These are phyloP conservation scores for Apiospora malaysiana DNA, from an alignment of 2,329 filamentous ascomycete species.

Conservation along the genomic window DNA sequence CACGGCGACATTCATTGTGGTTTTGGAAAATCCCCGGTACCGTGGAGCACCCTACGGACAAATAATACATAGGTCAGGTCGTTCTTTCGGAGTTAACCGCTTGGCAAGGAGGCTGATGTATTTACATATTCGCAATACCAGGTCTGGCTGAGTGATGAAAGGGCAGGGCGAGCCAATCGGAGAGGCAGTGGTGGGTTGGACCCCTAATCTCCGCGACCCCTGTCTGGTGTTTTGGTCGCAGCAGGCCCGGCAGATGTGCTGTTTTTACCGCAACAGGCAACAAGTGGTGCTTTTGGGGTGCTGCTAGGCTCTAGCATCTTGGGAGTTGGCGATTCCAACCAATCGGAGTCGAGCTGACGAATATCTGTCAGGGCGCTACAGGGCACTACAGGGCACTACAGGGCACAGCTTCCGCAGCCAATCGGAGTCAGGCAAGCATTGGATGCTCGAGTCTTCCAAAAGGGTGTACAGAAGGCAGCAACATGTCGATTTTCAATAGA, in stretches of 20 bases:
- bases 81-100: not conserved
- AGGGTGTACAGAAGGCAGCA: not conserved
- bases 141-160: not conserved
- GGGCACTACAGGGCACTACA: not conserved
- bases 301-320: not conserved
- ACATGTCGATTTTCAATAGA: not conserved
- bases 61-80: too few species aligned
- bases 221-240: not conserved
- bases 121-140: not conserved
- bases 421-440: not conserved
- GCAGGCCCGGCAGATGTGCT: not conserved
- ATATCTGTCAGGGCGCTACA: not conserved
- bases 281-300: not conserved
- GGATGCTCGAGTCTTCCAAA: not conserved
- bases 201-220: constrained; percentile 12
- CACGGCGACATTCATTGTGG: too few species aligned
- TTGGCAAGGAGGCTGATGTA: not conserved
- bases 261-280: not conserved
- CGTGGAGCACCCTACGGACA: too few species aligned
- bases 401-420: not conserved
- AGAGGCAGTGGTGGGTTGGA: not conserved
- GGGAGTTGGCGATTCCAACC: not conserved
- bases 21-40: too few species aligned
- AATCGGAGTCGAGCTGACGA: constrained; percentile 12
- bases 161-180: not conserved